Conservation (phyloP, 2,329 filamentous ascomycete species). For the Phialemonium atrogriseum region DNA sequence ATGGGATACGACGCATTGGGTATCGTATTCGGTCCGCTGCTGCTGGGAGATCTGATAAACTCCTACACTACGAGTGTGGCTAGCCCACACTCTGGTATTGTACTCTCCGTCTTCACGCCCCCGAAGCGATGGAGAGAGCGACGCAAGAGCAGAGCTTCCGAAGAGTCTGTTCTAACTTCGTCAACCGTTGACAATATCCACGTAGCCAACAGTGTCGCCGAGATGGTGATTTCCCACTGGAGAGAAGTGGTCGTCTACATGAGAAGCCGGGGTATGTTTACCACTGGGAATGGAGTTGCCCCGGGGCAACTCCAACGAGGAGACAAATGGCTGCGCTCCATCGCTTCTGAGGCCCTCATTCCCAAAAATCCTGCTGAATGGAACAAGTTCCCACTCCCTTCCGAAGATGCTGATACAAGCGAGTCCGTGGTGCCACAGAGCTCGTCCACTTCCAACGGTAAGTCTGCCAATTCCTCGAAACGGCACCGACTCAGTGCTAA, state of each 20-base stretch:
- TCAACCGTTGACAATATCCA: constrained; percentile 45
- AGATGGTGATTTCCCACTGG: constrained; percentile 62
- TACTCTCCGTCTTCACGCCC: constrained; percentile 33
- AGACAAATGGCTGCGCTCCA: constrained; percentile 25
- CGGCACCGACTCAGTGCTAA: neutral
- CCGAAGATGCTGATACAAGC: constrained; percentile 12
- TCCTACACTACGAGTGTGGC: constrained; percentile 40
- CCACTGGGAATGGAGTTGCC: too few species aligned
- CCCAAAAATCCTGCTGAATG: constrained; percentile 29
- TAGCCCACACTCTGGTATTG: constrained; percentile 29
- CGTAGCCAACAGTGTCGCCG: constrained; percentile 49
- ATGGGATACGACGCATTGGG: constrained; percentile 59
- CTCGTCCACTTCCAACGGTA: constrained; percentile 18
- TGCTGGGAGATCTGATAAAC: constrained; percentile 50
- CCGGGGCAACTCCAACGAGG: constrained; percentile 5
- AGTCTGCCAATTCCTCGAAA: constrained; percentile 1
- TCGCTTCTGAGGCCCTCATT: constrained; percentile 31
- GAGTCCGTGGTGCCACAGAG: constrained; percentile 29
- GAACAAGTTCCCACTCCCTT: constrained; percentile 13
- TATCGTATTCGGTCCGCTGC: constrained; percentile 56
- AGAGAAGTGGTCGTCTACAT: constrained; percentile 54
- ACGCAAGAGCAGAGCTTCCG: constrained; percentile 19
- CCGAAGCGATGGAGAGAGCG: constrained; percentile 34
- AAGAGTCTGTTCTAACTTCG: constrained; percentile 12
- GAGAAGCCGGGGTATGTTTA: constrained; percentile 34